Evolutionary conservation across 2,329 filamentous ascomycete genomes (phyloP).

Genomic region (Fusarium coicis): DNA sequence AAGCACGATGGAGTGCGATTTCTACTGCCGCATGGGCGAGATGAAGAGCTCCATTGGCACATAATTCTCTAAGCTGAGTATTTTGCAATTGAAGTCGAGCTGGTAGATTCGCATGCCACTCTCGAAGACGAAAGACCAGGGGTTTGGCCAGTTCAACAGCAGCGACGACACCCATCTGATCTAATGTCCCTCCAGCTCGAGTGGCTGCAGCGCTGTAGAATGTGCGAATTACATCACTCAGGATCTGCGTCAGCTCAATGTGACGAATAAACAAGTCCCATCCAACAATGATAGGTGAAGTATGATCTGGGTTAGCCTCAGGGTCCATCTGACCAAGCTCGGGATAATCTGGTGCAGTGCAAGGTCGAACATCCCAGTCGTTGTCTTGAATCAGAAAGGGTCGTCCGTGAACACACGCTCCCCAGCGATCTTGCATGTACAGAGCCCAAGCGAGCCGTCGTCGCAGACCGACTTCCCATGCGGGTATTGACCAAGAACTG

Average conservation of each 20-base stretch:
- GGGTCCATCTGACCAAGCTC: slow-evolving; percentile 50
- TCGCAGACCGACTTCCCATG: slow-evolving; percentile 71
- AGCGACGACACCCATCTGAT: slow-evolving; percentile 48
- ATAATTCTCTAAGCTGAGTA: slow-evolving; percentile 54
- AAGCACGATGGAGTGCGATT: slow-evolving; percentile 61
- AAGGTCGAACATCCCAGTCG: slow-evolving; percentile 64
- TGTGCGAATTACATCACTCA: slow-evolving; percentile 61
- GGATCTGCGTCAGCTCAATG: slow-evolving; percentile 60
- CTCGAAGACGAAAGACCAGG: slow-evolving; percentile 47
- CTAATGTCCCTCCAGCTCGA: slow-evolving; percentile 44
- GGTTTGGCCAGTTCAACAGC: slow-evolving; percentile 50
- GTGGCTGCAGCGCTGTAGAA: slow-evolving; percentile 57
- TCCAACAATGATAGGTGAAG: slow-evolving; percentile 57
- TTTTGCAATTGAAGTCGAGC: slow-evolving; percentile 57
- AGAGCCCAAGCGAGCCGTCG: slow-evolving; percentile 72
- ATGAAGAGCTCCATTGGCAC: slow-evolving; percentile 58
- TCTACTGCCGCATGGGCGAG: slow-evolving; percentile 63
- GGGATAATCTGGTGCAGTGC: slow-evolving; percentile 52
- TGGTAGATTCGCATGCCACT: slow-evolving; percentile 60
- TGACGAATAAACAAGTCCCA: slow-evolving; percentile 62
- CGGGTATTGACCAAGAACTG: slow-evolving; percentile 69
- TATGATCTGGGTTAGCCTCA: slow-evolving; percentile 51
- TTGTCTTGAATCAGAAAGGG: slow-evolving; percentile 63
- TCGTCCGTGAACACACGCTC: slow-evolving; percentile 65
- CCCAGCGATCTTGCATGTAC: slow-evolving; percentile 74